Base-by-base conservation (phyloP, 108 stramenopile species). In the Mayamaea pseudoterrestris region DNA sequence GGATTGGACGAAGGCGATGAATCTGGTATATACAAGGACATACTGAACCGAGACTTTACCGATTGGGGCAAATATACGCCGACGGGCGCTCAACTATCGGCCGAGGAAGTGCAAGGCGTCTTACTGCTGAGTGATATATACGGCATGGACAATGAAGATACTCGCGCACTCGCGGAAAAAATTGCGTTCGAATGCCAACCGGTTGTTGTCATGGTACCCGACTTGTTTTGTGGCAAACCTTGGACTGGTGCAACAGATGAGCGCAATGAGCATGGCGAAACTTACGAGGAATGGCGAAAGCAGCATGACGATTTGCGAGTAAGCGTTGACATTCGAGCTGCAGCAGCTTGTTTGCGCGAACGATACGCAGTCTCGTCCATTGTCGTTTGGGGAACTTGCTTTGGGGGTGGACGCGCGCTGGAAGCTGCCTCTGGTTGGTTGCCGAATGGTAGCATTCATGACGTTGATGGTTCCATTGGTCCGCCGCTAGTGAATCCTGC, bases 161-260 rank as follows among this genome's bases (percentile, higher is more conserved):
- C 76, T 18, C 66, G 54, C 39, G 58, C 70, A 2, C 51, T 90
- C 40, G 83, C 83, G 18, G 88, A 84, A 50, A 90, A 85, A 44
- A 83, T 90, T 61, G 88, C 88, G n/a, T 90, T 84, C 35, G 88
- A 90, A 44, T 90, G 88, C 58, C 88, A 90, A 56, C 88, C 88
- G 13, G 75, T 81, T 27, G 88, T 90, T 18, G 82, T 84, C 22
- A 66, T 90, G 49, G 88, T 60, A 20, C 88, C 88, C 3, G 88
- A 90, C 63, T 49, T 90, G 14, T 90, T 90, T 60, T 45, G 76
- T 11, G 80, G 76, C 7, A 59, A 64, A 2, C 88, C 88, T 6
- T 90, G 88, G 88, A 61, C 53, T 28, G 76, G 69, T 46, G 28
- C 52, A 17, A 68, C 61, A 26, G 58, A 63, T 5, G 69, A 66